Evolutionary conservation across 352 stramenopile species (phyloP).

Genomic region (Pythium pyrilobum): DNA sequence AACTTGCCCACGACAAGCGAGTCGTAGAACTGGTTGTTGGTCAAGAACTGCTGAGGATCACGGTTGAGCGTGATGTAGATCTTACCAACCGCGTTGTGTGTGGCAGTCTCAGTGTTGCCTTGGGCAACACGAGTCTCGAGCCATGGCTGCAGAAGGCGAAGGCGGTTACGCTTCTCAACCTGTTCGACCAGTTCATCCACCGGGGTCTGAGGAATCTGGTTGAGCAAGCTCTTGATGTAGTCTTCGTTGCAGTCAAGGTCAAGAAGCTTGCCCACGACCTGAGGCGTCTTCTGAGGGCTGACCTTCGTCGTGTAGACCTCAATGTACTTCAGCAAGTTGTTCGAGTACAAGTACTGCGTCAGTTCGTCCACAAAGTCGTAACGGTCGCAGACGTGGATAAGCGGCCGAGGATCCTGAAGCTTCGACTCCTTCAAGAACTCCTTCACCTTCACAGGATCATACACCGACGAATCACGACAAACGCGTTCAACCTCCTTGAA

Average conservation of each 20-base stretch:
- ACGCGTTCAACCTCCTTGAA: constrained; percentile 99
- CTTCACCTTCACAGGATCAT: constrained; percentile 99
- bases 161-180: constrained; percentile 98
- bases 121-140: constrained; percentile 98
- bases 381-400: constrained; percentile 99
- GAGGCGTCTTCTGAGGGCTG: constrained; percentile 97
- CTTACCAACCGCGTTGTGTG: constrained; percentile 99
- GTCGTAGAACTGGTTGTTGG: constrained; percentile 99
- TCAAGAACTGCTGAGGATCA: constrained; percentile 98
- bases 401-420: constrained; percentile 96
- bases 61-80: constrained; percentile 99
- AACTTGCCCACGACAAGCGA: constrained; percentile 98
- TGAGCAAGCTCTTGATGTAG: constrained; percentile 99
- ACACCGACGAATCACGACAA: constrained; percentile 99
- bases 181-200: constrained; percentile 98
- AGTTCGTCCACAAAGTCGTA: constrained; percentile 99
- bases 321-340: constrained; percentile 99
- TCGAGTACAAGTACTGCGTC: constrained; percentile 99
- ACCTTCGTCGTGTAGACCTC: constrained; percentile 99
- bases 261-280: constrained; percentile 98
- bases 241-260: constrained; percentile 99
- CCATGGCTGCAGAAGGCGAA: constrained; percentile 98
- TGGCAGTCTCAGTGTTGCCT: constrained; percentile 97
- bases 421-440: constrained; percentile 99
- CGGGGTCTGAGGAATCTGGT: constrained; percentile 93